These are phyloP conservation scores for Lumnitzera racemosa DNA, from an alignment of 345 rosid species.

Conservation along the genomic window DNA sequence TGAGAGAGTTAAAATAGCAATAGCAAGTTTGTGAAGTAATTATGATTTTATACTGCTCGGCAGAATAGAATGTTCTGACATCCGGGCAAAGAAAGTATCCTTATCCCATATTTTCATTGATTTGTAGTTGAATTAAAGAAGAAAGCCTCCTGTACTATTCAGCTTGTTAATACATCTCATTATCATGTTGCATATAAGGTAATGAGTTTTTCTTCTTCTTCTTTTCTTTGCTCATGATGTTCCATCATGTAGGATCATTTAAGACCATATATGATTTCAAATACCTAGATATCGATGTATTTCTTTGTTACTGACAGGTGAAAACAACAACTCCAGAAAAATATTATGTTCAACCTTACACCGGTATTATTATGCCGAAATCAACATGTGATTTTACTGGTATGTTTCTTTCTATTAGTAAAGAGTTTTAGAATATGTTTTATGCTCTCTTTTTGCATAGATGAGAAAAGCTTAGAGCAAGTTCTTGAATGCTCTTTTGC, in stretches of 20 bases:
- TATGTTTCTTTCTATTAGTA: neutral
- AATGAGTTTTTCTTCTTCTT: neutral
- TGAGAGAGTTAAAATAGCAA: too few species aligned
- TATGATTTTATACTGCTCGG: too few species aligned
- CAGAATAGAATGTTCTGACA: too few species aligned
- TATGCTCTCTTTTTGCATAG: too few species aligned
- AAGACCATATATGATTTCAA: neutral
- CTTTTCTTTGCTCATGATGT: too few species aligned
- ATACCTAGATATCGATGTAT: neutral
- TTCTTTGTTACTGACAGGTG: conserved; percentile 23
- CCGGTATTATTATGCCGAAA: conserved; percentile 37
- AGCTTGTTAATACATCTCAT: conserved; percentile 36
- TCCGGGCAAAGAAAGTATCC: too few species aligned
- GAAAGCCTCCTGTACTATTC: conserved; percentile 35
- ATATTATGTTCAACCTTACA: conserved; percentile 47
- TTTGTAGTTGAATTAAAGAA: conserved; percentile 46
- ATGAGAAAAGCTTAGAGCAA: too few species aligned
- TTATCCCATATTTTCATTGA: neutral
- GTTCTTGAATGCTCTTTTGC: too few species aligned
- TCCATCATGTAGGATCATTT: neutral
- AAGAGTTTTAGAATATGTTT: too few species aligned
- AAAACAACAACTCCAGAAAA: conserved; percentile 53
- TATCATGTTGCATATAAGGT: conserved; percentile 58
- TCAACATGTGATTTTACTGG: conserved; percentile 34
- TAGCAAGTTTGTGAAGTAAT: too few species aligned